phyloP scores from a whole-genome alignment of 305 asterid genomes.

The Coffea humblotiana region DNA sequence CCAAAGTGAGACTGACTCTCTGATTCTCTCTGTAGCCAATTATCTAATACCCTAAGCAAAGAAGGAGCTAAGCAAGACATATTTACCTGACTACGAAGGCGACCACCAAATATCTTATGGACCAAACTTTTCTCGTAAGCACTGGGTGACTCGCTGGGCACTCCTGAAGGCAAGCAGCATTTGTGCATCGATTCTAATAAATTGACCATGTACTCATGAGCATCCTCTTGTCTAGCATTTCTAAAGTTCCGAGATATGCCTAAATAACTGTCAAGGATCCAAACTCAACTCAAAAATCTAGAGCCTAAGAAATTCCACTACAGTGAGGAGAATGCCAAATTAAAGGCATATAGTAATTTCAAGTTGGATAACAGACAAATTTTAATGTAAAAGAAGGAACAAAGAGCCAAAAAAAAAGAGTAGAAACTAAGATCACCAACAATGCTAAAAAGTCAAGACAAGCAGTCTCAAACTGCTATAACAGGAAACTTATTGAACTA shows the following conservation, averaged over 20 bases:
- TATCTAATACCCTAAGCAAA: not conserved
- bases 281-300: slow-evolving; percentile 15
- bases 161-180: slow-evolving; percentile 96
- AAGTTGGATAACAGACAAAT: not conserved
- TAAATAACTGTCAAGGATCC: slow-evolving; percentile 53
- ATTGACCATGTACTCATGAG: slow-evolving; percentile 98
- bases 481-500: not conserved
- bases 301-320: not conserved
- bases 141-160: slow-evolving; percentile 88
- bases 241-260: slow-evolving; percentile 96
- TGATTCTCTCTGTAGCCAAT: not conserved
- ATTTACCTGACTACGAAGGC: slow-evolving; percentile 87
- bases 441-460: not conserved
- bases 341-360: not conserved
- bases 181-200: slow-evolving; percentile 96
- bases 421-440: not conserved
- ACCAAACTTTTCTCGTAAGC: slow-evolving; percentile 98
- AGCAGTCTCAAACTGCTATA: not conserved
- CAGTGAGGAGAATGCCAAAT: not conserved
- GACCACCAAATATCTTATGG: slow-evolving; percentile 96
- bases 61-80: not conserved
- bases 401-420: not conserved
- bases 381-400: not conserved
- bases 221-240: slow-evolving; percentile 94
- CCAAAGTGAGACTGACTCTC: not conserved